A percentile compares a stretch with the other conserved stretches of the same genome.
phyloP scores from a whole-genome alignment of 2,329 filamentous ascomycete species.

The Exophiala sp. region DNA sequence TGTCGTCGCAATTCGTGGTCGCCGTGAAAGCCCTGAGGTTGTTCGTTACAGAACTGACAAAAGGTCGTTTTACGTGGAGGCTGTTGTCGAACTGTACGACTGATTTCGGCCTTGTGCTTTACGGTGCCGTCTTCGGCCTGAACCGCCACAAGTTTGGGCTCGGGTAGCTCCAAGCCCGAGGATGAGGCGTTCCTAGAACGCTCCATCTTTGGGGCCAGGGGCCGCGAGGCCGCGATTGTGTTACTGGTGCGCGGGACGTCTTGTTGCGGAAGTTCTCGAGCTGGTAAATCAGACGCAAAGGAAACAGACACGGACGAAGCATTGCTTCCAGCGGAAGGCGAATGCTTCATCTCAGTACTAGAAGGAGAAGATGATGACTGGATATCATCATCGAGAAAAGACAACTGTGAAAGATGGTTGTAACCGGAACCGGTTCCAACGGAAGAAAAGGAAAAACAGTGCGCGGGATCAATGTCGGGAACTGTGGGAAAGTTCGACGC shows the following conservation, averaged over 20 bases:
- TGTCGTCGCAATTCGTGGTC: conserved; percentile 75
- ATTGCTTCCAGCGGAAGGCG: conserved; percentile 44
- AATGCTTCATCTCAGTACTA: conserved; percentile 48
- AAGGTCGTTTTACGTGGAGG: conserved; percentile 56
- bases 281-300: conserved; percentile 35
- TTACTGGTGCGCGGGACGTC: conserved; percentile 39
- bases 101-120: conserved; percentile 50
- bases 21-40: conserved; percentile 74
- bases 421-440: conserved; percentile 34
- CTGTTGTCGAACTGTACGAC: conserved; percentile 54
- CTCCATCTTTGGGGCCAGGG: conserved; percentile 46
- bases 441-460: conserved; percentile 35
- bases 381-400: conserved; percentile 31
- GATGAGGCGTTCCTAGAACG: conserved; percentile 32
- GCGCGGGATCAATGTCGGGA: conserved; percentile 30
- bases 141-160: conserved; percentile 48
- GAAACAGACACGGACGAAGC: conserved; percentile 36
- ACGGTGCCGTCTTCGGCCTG: conserved; percentile 49
- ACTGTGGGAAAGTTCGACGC: conserved; percentile 27
- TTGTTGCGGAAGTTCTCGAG: conserved; percentile 46
- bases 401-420: conserved; percentile 32
- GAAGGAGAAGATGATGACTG: conserved; percentile 35
- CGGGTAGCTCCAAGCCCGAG: conserved; percentile 32
- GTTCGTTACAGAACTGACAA: conserved; percentile 64
- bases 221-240: conserved; percentile 34